Evolutionary conservation across 1,139 yeast species (phyloP).

Genomic region (Saccharomyces hybrid): DNA sequence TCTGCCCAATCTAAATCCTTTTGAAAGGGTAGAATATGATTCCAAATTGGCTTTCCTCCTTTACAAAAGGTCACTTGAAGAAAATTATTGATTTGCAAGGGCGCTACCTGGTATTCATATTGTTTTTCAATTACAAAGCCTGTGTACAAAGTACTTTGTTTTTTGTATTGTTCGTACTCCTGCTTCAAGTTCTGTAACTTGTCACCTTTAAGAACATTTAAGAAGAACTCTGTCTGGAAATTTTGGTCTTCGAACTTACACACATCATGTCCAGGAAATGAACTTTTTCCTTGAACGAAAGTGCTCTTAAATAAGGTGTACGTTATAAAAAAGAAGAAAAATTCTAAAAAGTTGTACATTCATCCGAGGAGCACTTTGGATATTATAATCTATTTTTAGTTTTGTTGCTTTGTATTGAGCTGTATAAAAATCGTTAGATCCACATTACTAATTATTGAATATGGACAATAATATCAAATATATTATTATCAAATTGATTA

Average conservation of each 20-base stretch:
- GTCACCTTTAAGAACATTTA: not conserved
- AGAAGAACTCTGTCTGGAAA: not conserved
- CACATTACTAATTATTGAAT: not conserved
- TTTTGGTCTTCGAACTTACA: not conserved
- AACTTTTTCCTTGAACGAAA: not conserved
- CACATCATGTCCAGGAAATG: not conserved
- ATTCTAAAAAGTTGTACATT: not conserved
- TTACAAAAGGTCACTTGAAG: slow-evolving; percentile 48
- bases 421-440: not conserved
- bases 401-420: not conserved
- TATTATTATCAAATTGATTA: not conserved
- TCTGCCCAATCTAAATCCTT: slow-evolving; percentile 45
- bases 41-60: slow-evolving; percentile 45
- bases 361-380: not conserved
- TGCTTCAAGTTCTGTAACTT: not conserved
- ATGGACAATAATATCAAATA: not conserved
- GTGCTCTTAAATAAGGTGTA: not conserved
- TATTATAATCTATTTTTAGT: no score
- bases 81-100: slow-evolving; percentile 40
- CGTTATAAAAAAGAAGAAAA: not conserved
- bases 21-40: slow-evolving; percentile 34
- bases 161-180: not conserved
- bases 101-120: slow-evolving; percentile 37
- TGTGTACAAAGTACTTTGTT: slow-evolving; percentile 33
- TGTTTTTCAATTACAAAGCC: slow-evolving; percentile 55